Evolutionary conservation across 2,329 filamentous ascomycete species (phyloP).

Genomic region (Ascochyta viciae-villosae): DNA sequence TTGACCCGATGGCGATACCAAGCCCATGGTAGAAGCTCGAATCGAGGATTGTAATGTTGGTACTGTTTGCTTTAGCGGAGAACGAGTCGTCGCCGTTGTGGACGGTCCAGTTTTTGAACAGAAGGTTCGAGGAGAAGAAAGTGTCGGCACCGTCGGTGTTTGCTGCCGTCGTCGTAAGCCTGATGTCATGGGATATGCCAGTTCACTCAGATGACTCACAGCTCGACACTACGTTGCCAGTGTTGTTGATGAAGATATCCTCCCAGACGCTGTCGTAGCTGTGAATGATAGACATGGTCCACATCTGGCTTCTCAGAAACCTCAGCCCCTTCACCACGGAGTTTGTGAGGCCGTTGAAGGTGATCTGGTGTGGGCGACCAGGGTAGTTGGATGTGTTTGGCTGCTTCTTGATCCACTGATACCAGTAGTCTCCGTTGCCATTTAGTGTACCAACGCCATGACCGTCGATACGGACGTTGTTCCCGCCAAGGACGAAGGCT

Average conservation of each 20-base stretch:
- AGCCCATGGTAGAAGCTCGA: constrained; percentile 25
- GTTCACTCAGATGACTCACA: constrained; percentile 6
- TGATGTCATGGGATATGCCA: neutral
- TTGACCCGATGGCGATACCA: constrained; percentile 64
- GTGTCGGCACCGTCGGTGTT: constrained; percentile 62
- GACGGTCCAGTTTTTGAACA: constrained; percentile 32
- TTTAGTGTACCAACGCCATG: constrained; percentile 62
- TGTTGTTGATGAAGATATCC: constrained; percentile 62
- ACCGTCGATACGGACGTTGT: constrained; percentile 59
- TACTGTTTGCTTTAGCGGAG: constrained; percentile 27
- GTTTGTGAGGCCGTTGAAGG: constrained; percentile 58
- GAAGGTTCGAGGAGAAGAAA: constrained; percentile 60
- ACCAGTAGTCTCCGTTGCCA: constrained; percentile 68
- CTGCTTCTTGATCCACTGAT: constrained; percentile 54
- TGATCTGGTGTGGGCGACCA: constrained; percentile 60
- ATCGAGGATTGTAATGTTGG: constrained; percentile 23
- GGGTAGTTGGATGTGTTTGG: constrained; percentile 35
- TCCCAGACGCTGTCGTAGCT: constrained; percentile 57
- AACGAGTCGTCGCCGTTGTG: constrained; percentile 27
- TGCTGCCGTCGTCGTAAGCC: constrained; percentile 3
- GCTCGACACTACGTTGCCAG: constrained; percentile 27
- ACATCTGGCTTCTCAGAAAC: constrained; percentile 67
- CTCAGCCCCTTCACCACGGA: constrained; percentile 57
- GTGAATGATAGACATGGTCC: constrained; percentile 62
- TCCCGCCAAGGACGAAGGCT: constrained; percentile 54